Percentiles rank a stretch among this genome's conserved stretches.
These are phyloP conservation scores for Ambrosia artemisiifolia DNA, from an alignment of 129 eudicot species.

Conservation along the genomic window DNA sequence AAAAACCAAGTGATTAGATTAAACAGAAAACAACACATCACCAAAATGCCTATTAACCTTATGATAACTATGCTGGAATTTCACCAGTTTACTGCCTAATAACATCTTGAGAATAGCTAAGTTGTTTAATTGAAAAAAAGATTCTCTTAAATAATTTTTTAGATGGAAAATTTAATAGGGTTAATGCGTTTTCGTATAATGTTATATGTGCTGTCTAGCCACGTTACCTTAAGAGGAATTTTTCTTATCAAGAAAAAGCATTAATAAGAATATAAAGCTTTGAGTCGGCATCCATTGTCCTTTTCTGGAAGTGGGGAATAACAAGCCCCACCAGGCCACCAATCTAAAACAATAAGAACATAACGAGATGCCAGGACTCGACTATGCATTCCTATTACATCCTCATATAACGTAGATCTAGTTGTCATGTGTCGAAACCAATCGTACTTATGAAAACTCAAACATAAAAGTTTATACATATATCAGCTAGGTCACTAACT, in stretches of 20 bases:
- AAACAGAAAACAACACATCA: slow-evolving; percentile 8
- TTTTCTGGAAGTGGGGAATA: slow-evolving; percentile 27
- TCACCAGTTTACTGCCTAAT: background rate
- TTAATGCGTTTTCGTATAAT: slow-evolving; percentile 8
- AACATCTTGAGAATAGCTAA: slow-evolving; percentile 5
- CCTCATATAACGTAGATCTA: slow-evolving; percentile 11
- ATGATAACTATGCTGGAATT: slow-evolving; percentile 10
- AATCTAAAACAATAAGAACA: slow-evolving; percentile 14
- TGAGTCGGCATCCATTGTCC: slow-evolving; percentile 17
- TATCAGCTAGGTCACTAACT: slow-evolving; percentile 10
- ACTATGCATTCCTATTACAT: slow-evolving; percentile 27
- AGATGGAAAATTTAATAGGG: background rate
- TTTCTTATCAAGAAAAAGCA: slow-evolving; percentile 7
- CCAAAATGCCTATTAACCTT: slow-evolving; percentile 19
- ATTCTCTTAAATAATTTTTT: background rate
- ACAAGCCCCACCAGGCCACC: slow-evolving; percentile 16
- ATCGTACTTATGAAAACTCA: background rate
- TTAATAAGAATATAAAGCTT: slow-evolving; percentile 3
- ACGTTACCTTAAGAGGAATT: background rate
- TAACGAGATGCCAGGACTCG: slow-evolving; percentile 28
- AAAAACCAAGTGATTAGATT: slow-evolving; percentile 6
- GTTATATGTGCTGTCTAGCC: slow-evolving; percentile 6
- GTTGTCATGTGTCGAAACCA: slow-evolving; percentile 16
- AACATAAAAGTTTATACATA: background rate
- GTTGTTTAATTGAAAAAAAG: slow-evolving; percentile 15